Conservation (phyloP, 768 basidiomycete species). For the Leccinellum albellum region DNA sequence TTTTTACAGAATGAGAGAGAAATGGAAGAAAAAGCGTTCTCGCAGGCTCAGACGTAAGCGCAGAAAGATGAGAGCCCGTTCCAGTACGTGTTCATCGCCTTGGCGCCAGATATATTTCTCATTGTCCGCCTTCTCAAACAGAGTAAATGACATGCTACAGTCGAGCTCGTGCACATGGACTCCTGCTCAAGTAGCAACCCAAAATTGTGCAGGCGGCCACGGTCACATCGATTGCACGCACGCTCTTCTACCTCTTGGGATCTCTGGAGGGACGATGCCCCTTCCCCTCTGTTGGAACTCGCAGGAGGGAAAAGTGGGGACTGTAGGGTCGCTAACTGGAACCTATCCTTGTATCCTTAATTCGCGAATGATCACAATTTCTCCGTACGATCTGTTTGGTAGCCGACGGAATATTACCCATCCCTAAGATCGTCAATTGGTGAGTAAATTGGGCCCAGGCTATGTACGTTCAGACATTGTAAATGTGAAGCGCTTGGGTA, state of each 20-base stretch:
- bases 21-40: slow-evolving; percentile 96
- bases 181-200: slow-evolving; percentile 12
- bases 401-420: no score
- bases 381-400: neutral
- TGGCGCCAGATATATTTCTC: neutral
- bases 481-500: neutral
- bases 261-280: slow-evolving; percentile 19
- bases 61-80: slow-evolving; percentile 95
- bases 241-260: slow-evolving; percentile 25
- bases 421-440: neutral
- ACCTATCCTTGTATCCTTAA: slow-evolving; percentile 24
- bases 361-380: slow-evolving; percentile 15
- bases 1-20: slow-evolving; percentile 81
- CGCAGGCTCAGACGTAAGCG: slow-evolving; percentile 90
- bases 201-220: slow-evolving; percentile 12
- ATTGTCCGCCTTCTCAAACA: slow-evolving; percentile 14
- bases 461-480: neutral
- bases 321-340: slow-evolving; percentile 22
- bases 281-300: slow-evolving; percentile 22
- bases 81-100: slow-evolving; percentile 56
- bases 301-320: slow-evolving; percentile 16
- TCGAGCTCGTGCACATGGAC: slow-evolving; percentile 27
- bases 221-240: slow-evolving; percentile 22
- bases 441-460: neutral
- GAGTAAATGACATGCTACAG: slow-evolving; percentile 34